phyloP scores from a whole-genome alignment of 2,329 filamentous ascomycete species.

The Trichoderma sp. region DNA sequence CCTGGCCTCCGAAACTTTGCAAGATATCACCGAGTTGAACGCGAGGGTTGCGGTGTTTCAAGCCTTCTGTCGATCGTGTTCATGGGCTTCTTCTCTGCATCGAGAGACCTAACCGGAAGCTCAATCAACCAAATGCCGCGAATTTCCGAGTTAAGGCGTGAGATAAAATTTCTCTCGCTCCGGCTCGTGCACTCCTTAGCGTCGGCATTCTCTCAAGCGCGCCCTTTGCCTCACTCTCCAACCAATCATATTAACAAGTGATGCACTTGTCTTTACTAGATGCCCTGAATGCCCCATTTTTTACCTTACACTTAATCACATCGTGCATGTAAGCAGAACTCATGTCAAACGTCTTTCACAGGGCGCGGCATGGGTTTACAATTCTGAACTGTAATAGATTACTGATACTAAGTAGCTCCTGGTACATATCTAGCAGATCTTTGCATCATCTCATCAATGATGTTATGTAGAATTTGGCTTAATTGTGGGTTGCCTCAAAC shows the following conservation, averaged over 20 bases:
- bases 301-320: background rate
- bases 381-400: background rate
- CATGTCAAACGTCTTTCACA: background rate
- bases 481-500: background rate
- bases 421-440: background rate
- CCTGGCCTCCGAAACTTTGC: background rate
- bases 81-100: too few species aligned
- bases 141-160: conserved; percentile 1
- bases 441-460: background rate
- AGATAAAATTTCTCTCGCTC: background rate
- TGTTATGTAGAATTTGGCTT: background rate
- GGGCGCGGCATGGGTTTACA: background rate
- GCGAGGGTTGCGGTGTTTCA: background rate
- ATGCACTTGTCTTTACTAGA: background rate
- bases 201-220: background rate
- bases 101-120: background rate
- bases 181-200: conserved; percentile 10
- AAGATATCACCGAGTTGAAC: background rate
- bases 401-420: background rate
- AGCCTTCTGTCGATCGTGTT: background rate
- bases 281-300: background rate
- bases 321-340: background rate
- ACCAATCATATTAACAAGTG: background rate
- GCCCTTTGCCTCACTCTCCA: background rate
- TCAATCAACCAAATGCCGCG: background rate